A percentile compares a stretch with the other conserved stretches of the same genome.
These are phyloP conservation scores for Rosa chinensis DNA, from an alignment of 306 rosid species.

Conservation along the genomic window DNA sequence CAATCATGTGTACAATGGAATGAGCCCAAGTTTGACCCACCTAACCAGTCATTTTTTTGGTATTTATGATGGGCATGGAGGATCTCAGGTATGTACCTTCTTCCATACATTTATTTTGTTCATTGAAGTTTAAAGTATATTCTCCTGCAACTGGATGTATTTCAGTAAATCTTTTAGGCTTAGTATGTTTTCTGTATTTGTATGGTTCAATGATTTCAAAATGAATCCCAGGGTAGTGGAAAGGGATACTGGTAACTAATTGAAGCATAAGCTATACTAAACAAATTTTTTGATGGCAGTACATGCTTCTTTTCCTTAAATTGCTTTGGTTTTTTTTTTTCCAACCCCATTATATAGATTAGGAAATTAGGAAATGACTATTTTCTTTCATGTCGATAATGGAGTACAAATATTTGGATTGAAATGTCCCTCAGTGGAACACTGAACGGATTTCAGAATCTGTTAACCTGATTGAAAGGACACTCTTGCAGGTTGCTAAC, in stretches of 20 bases:
- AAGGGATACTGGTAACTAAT: neutral
- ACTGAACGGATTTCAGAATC: neutral
- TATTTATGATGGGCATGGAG: slow-evolving; percentile 68
- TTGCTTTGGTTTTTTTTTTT: neutral
- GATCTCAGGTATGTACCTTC: slow-evolving; percentile 47
- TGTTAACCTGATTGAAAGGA: slow-evolving; percentile 20
- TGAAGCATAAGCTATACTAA: neutral
- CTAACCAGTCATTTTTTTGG: slow-evolving; percentile 55
- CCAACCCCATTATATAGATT: neutral
- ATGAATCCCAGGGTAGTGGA: neutral
- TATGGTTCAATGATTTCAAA: slow-evolving; percentile 6
- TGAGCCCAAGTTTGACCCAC: slow-evolving; percentile 45
- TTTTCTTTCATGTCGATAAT: neutral
- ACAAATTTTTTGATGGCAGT: neutral
- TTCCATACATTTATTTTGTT: neutral
- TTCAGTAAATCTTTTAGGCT: neutral
- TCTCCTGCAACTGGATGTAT: neutral
- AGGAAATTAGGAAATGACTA: neutral
- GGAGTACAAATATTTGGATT: neutral
- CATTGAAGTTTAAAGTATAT: neutral
- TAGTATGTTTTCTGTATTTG: neutral
- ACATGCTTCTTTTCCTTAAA: neutral
- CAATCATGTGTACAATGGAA: slow-evolving; percentile 31
- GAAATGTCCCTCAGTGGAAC: neutral
- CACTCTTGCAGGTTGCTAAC: slow-evolving; percentile 51